Percentiles rank a stretch among this genome's conserved stretches.
These are phyloP conservation scores for Aspergillus ruber DNA, from an alignment of 2,329 filamentous ascomycete genomes.

Conservation along the genomic window DNA sequence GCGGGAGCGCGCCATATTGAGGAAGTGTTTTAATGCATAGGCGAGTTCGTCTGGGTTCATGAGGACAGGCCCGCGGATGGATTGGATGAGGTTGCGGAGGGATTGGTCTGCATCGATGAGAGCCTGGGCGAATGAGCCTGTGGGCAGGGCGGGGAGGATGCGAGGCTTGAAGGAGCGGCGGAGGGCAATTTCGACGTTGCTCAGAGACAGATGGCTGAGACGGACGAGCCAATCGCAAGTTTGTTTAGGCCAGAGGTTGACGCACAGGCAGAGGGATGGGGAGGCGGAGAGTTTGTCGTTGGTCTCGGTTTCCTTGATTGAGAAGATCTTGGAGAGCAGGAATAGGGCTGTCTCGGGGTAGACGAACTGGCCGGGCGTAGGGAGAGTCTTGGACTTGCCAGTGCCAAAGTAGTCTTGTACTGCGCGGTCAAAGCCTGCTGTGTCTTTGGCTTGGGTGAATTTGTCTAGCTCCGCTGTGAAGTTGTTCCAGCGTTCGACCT, in stretches of 20 bases:
- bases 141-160: slow-evolving; percentile 31
- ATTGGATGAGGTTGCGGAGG: slow-evolving; percentile 29
- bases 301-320: slow-evolving; percentile 13
- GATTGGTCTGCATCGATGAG: slow-evolving; percentile 35
- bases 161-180: slow-evolving; percentile 27
- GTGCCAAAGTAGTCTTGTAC: slow-evolving; percentile 24
- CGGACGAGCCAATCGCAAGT: slow-evolving; percentile 39
- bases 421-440: slow-evolving; percentile 28
- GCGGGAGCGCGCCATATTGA: slow-evolving; percentile 32
- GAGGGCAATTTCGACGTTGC: slow-evolving; percentile 36
- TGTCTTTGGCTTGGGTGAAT: slow-evolving; percentile 21
- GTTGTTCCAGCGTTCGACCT: slow-evolving; percentile 29
- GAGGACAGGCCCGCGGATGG: slow-evolving; percentile 30
- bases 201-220: slow-evolving; percentile 30
- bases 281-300: slow-evolving; percentile 19
- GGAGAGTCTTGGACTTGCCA: slow-evolving; percentile 16
- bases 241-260: slow-evolving; percentile 30
- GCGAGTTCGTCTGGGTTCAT: slow-evolving; percentile 35
- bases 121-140: slow-evolving; percentile 34
- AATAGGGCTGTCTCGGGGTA: slow-evolving; percentile 32
- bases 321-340: slow-evolving; percentile 35
- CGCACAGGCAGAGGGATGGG: slow-evolving; percentile 21
- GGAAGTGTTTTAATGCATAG: slow-evolving; percentile 33
- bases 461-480: slow-evolving; percentile 25
- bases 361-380: slow-evolving; percentile 21